These are phyloP conservation scores for Naumovozyma baii DNA, from an alignment of 805 yeast genomes.

Conservation along the genomic window DNA sequence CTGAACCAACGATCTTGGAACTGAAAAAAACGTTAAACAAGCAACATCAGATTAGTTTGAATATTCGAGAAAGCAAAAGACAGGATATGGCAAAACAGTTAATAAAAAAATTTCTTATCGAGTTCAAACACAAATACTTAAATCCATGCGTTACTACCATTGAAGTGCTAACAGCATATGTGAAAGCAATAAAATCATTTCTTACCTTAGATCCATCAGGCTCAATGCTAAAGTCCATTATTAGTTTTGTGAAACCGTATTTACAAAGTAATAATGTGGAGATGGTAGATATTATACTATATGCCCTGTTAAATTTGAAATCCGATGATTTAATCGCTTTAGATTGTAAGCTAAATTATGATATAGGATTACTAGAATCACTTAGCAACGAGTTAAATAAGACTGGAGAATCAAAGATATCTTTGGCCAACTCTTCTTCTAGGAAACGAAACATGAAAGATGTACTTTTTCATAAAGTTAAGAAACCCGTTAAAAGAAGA, in stretches of 20 bases:
- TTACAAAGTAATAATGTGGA: conserved; percentile 60
- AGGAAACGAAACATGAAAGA: not conserved
- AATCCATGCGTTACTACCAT: conserved; percentile 78
- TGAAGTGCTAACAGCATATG: conserved; percentile 59
- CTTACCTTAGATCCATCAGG: conserved; percentile 78
- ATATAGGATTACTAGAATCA: conserved; percentile 3
- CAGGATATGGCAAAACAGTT: conserved; percentile 12
- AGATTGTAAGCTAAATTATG: conserved; percentile 3
- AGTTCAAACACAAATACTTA: conserved; percentile 33
- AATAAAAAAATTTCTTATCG: conserved; percentile 11
- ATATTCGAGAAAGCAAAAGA: not conserved
- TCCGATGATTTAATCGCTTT: conserved; percentile 10
- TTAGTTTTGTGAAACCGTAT: conserved; percentile 64
- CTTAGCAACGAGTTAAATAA: not conserved
- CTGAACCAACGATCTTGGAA: conserved; percentile 49
- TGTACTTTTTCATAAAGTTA: not conserved
- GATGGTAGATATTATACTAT: conserved; percentile 56
- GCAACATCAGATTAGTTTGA: not conserved
- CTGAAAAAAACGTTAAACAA: conserved; percentile 40
- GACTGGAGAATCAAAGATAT: too few relatives aligned
- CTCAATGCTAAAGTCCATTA: conserved; percentile 66
- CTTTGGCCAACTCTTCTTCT: too few relatives aligned
- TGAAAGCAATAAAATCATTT: conserved; percentile 63
- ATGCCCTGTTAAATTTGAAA: conserved; percentile 51
- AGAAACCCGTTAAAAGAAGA: not conserved